Evolutionary conservation across 768 basidiomycete genomes (phyloP).

Genomic region (Trametes maxima): DNA sequence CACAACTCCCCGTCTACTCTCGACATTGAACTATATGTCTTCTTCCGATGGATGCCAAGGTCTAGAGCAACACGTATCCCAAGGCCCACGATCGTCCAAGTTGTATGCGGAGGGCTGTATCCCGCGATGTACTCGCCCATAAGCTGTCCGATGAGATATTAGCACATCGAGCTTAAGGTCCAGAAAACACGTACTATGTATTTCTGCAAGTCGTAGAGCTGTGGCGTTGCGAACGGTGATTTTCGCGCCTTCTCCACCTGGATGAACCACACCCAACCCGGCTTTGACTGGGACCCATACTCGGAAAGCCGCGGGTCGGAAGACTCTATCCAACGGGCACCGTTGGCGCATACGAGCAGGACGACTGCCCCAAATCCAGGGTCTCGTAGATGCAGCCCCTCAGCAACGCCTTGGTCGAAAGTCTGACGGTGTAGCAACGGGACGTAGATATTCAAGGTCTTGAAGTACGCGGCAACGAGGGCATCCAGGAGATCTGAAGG

Average conservation of each 20-base stretch:
- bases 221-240: constrained; percentile 26
- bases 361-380: constrained; percentile 51
- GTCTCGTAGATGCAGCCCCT: constrained; percentile 41
- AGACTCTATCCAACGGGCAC: constrained; percentile 38
- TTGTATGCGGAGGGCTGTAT: background rate
- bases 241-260: constrained; percentile 41
- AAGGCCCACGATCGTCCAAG: constrained; percentile 38
- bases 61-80: constrained; percentile 58
- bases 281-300: constrained; percentile 30
- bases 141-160: constrained; percentile 1
- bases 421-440: constrained; percentile 47
- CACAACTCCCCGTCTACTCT: constrained; percentile 67
- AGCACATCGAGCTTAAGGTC: no score
- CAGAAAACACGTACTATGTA: background rate
- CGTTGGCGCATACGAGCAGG: constrained; percentile 58
- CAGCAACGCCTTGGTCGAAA: constrained; percentile 41
- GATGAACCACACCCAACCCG: constrained; percentile 48
- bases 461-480: constrained; percentile 51
- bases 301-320: constrained; percentile 45
- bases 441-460: constrained; percentile 34
- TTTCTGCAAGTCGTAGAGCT: constrained; percentile 12
- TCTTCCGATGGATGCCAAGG: constrained; percentile 73
- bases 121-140: constrained; percentile 7
- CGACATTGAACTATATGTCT: constrained; percentile 49
- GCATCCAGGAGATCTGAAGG: constrained; percentile 13